A percentile compares a stretch with the other conserved stretches of the same genome.
Evolutionary conservation across 371 early-diverging fungal species (phyloP).

Genomic region (Dichotomocladium elegans): DNA sequence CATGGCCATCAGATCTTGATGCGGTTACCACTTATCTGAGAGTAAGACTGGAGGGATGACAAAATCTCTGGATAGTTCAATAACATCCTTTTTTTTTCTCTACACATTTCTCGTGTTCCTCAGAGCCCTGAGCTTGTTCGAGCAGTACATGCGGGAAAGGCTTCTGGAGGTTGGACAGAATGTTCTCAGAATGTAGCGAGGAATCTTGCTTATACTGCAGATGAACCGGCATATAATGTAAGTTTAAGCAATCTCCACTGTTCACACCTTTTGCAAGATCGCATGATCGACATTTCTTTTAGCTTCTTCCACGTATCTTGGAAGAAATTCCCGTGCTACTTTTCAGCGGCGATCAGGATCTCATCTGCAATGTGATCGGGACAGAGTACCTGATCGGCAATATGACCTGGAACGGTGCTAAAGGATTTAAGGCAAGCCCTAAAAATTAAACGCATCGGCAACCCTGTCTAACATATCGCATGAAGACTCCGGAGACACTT

Average conservation of each 20-base stretch:
- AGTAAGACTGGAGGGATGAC: no score
- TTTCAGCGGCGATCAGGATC: slow-evolving; percentile 74
- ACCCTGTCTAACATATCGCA: no score
- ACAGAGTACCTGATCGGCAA: slow-evolving; percentile 64
- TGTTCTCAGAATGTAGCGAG: slow-evolving; percentile 51
- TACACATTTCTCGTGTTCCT: background rate
- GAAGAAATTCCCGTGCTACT: slow-evolving; percentile 52
- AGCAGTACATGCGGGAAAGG: slow-evolving; percentile 58
- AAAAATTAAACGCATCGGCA: no score
- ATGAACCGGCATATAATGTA: slow-evolving; percentile 44
- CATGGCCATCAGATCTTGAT: slow-evolving; percentile 71
- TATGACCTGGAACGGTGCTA: slow-evolving; percentile 71
- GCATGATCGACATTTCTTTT: background rate
- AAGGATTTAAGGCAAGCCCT: slow-evolving; percentile 59
- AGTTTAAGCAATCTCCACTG: background rate
- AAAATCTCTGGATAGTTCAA: no score
- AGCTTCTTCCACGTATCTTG: slow-evolving; percentile 54
- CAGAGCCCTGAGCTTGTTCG: slow-evolving; percentile 50
- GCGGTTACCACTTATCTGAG: slow-evolving; percentile 60
- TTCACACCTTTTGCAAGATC: no score
- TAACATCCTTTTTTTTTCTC: background rate
- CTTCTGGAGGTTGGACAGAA: slow-evolving; percentile 58
- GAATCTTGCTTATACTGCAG: slow-evolving; percentile 43
- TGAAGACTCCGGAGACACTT: slow-evolving; percentile 15
- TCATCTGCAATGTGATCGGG: slow-evolving; percentile 80